A percentile compares a stretch with the other conserved stretches of the same genome.
Conservation (phyloP, 1,284 basidiomycete genomes). For the Ceraceosorus bombacis region DNA sequence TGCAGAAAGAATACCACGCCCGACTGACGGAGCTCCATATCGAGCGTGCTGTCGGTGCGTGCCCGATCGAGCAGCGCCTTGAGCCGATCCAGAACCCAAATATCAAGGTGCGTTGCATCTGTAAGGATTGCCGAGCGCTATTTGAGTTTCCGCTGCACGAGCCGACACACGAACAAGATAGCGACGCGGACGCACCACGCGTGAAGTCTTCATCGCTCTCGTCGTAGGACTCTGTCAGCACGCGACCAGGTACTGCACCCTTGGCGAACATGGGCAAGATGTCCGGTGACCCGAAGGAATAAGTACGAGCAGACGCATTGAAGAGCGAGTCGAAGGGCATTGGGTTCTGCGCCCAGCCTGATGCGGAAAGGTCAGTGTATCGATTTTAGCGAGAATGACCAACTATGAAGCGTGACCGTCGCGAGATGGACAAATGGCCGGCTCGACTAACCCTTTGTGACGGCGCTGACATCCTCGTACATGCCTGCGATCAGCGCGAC, state of each 20-base stretch:
- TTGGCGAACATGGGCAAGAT: slow-evolving; percentile 80
- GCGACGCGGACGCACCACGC: slow-evolving; percentile 47
- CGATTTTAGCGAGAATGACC: too few species aligned
- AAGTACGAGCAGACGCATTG: slow-evolving; percentile 71
- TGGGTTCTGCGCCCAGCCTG: slow-evolving; percentile 82
- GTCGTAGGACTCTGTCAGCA: slow-evolving; percentile 68
- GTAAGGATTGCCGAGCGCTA: not conserved
- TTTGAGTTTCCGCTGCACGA: not conserved
- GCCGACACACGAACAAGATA: not conserved
- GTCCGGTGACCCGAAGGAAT: slow-evolving; percentile 79
- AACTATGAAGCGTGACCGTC: too few species aligned
- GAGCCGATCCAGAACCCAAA: slow-evolving; percentile 70
- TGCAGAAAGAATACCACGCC: slow-evolving; percentile 75
- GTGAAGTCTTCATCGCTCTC: slow-evolving; percentile 58
- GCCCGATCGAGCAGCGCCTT: slow-evolving; percentile 49
- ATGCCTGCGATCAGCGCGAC: slow-evolving; percentile 84
- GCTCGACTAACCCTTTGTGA: slow-evolving; percentile 61
- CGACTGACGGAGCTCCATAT: slow-evolving; percentile 53
- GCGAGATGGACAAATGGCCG: not conserved
- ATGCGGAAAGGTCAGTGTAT: not conserved
- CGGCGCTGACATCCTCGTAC: slow-evolving; percentile 87
- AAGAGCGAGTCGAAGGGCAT: slow-evolving; percentile 83
- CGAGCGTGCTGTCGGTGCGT: slow-evolving; percentile 39
- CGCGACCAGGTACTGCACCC: slow-evolving; percentile 61
- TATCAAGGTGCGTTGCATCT: slow-evolving; percentile 69